Conservation (phyloP, 2,329 filamentous ascomycete genomes). For the Plenodomus biglobosus region DNA sequence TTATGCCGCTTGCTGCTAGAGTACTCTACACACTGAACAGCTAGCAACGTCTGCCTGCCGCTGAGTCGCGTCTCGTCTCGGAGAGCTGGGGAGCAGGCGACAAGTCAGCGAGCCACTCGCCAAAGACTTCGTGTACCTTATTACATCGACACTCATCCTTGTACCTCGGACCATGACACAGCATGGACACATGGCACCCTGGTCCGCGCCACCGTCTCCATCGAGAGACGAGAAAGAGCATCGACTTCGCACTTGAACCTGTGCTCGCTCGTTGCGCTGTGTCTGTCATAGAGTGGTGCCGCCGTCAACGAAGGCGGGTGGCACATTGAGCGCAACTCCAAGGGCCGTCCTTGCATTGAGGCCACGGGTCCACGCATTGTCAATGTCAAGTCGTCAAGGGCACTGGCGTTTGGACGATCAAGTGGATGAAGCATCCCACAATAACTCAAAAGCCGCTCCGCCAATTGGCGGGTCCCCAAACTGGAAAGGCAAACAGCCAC, state of each 20-base stretch:
- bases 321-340: constrained; percentile 25
- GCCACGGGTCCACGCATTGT: constrained; percentile 7
- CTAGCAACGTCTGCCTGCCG: neutral
- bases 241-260: constrained; percentile 10
- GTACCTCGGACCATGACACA: constrained; percentile 16
- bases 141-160: constrained; percentile 19
- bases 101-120: neutral
- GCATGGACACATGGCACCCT: constrained; percentile 44
- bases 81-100: neutral
- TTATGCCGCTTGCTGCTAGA: neutral
- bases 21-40: no score
- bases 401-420: constrained; percentile 12
- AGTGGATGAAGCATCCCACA: constrained; percentile 17
- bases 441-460: constrained; percentile 1
- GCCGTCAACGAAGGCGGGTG: constrained; percentile 31
- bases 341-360: constrained; percentile 31
- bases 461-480: constrained; percentile 5
- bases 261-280: constrained; percentile 13
- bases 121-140: constrained; percentile 10
- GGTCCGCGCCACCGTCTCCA: constrained; percentile 21
- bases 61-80: neutral
- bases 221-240: constrained; percentile 7
- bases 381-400: constrained; percentile 11
- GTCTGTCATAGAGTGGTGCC: constrained; percentile 13
- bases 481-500: constrained; percentile 12